Conservation (phyloP, 192 early-diverging fungal species). For the Gryganskiella cystojenkinii region DNA sequence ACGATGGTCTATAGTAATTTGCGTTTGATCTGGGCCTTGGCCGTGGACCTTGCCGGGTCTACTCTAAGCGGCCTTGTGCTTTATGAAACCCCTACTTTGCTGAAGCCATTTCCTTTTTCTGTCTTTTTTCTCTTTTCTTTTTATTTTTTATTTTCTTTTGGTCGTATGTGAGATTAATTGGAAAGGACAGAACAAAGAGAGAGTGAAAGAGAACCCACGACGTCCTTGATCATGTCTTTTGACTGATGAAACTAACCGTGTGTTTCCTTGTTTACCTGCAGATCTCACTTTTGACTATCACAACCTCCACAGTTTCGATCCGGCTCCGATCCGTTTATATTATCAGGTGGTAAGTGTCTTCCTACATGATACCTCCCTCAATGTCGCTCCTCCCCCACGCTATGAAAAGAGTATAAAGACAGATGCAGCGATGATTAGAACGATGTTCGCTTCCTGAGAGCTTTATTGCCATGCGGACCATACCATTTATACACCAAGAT, state of each 20-base stretch:
- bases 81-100: slow-evolving; percentile 53
- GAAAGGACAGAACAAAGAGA: no score
- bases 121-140: not conserved
- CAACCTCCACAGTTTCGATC: not conserved
- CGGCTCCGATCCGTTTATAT: not conserved
- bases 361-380: no score
- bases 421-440: slow-evolving; percentile 44
- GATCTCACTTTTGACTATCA: not conserved
- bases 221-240: no score
- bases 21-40: slow-evolving; percentile 57
- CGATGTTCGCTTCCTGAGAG: slow-evolving; percentile 56
- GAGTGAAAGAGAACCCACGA: not conserved
- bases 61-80: slow-evolving; percentile 57
- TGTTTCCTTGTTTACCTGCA: not conserved
- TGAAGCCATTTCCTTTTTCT: slow-evolving; percentile 34
- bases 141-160: no score
- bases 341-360: slow-evolving; percentile 33
- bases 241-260: not conserved
- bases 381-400: not conserved
- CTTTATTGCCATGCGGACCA: slow-evolving; percentile 57
- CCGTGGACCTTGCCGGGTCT: slow-evolving; percentile 57
- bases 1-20: slow-evolving; percentile 55
- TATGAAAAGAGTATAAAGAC: slow-evolving; percentile 5
- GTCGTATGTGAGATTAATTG: no score
- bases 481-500: slow-evolving; percentile 57